Evolutionary conservation across 192 early-diverging fungal species (phyloP).

Genomic region (Linnemannia exigua): DNA sequence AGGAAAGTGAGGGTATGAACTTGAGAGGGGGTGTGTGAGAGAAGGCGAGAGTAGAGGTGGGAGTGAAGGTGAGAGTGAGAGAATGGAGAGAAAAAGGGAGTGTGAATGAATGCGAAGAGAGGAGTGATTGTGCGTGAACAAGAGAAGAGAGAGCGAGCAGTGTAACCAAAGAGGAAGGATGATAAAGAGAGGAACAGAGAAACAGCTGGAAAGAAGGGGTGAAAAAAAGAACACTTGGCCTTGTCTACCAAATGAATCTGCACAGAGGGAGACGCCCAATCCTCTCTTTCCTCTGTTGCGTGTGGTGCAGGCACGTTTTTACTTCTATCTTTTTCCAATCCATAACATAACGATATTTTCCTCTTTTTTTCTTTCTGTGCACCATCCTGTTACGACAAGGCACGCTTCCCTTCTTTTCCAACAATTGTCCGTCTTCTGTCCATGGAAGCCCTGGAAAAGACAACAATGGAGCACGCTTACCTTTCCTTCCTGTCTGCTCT

Average conservation of each 20-base stretch:
- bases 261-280: background rate
- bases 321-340: background rate
- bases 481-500: background rate
- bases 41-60: background rate
- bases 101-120: too few species aligned
- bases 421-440: background rate
- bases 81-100: background rate
- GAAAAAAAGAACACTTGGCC: too few species aligned
- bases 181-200: too few species aligned
- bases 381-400: background rate
- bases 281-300: background rate
- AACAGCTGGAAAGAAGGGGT: too few species aligned
- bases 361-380: background rate
- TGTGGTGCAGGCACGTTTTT: background rate
- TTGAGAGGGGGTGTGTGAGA: background rate
- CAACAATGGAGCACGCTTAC: background rate
- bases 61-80: background rate
- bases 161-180: too few species aligned
- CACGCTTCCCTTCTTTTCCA: background rate
- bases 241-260: background rate
- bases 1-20: background rate
- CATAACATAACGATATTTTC: background rate
- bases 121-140: too few species aligned
- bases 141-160: too few species aligned
- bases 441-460: background rate